Percentiles rank a stretch among this genome's conserved stretches.
These are phyloP conservation scores for Stachybotrys chlorohalonatus DNA, from an alignment of 2,329 filamentous ascomycete species.

Conservation along the genomic window DNA sequence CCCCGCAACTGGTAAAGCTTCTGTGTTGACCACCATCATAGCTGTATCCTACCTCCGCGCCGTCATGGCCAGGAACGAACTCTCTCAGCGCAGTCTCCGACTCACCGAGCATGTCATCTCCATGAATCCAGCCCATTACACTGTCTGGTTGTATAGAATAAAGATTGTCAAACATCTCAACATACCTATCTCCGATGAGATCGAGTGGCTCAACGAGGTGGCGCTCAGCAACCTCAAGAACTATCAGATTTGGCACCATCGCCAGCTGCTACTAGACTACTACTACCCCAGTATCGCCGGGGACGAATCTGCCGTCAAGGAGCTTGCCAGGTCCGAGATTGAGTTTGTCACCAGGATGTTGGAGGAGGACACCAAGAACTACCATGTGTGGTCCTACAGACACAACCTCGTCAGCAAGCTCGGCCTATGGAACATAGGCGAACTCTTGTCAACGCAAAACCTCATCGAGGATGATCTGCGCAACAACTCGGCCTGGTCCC, in stretches of 20 bases:
- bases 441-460: constrained; percentile 62
- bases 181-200: constrained; percentile 59
- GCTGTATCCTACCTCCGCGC: constrained; percentile 90
- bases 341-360: constrained; percentile 76
- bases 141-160: constrained; percentile 94
- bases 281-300: constrained; percentile 50
- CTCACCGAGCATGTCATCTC: constrained; percentile 85
- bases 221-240: constrained; percentile 86
- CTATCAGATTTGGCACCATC: constrained; percentile 92
- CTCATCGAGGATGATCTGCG: constrained; percentile 74
- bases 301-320: constrained; percentile 42
- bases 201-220: constrained; percentile 78
- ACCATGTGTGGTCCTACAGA: constrained; percentile 96
- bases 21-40: constrained; percentile 15
- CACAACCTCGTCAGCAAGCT: constrained; percentile 59
- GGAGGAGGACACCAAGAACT: constrained; percentile 84
- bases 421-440: constrained; percentile 60
- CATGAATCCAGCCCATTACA: constrained; percentile 96
- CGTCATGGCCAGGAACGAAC: constrained; percentile 82
- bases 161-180: constrained; percentile 62
- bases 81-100: constrained; percentile 65
- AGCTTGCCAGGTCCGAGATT: constrained; percentile 56
- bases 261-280: constrained; percentile 55
- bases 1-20: too few relatives aligned
- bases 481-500: constrained; percentile 97